Evolutionary conservation across 257 asterid species (phyloP), one percentile per base, ranked within the genome.

Genomic region (Haberlea rhodopensis): DNA sequence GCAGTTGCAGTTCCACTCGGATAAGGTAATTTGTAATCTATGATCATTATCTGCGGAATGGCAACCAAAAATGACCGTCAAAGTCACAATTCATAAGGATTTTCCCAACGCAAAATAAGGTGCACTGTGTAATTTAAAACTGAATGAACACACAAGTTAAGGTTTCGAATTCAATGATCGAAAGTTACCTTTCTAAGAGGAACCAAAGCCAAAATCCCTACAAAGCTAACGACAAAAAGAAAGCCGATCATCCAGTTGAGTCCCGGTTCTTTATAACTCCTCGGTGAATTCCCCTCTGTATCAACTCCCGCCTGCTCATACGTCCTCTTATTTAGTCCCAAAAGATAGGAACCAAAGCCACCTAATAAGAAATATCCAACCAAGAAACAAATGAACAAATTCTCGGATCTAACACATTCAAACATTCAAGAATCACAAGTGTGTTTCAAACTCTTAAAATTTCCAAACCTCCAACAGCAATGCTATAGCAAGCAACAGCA

Each of bases 401-500:
- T 23, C 21, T 56, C 19, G 18, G 26, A 62, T 37, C 34, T 53
- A 25, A 55, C 48, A 40, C 18, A 40, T 40, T 16, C n/a, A 32
- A 59, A 51, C 8, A 26, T 43, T 22, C 28, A 60, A 19, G 8
- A 37, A n/a, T 18, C 51, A 6, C 15, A 18, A 10, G 55, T 8
- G 8, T 34, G 23, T 20, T 8, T 4, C 46, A 21, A 32, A 25
- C 29, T 37, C 28, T 27, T 18, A 53, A 45, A n/a, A 65, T 32
- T 20, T 9, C n/a, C 67, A 6, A n/a, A 90, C 97, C 97, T 82
- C 89, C 97, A 20, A 81, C 74, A 37, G 96, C 76, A 75, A 90
- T 85, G 79, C 88, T 73, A 46, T 87, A 90, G 76, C 97, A 90
- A 18, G 96, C 91, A 77, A 90, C 97, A 4, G 96, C 90, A 75